Evolutionary conservation across 257 asterid species (phyloP), one percentile per base, ranked within the genome.

Genomic region (Anisodus acutangulus): DNA sequence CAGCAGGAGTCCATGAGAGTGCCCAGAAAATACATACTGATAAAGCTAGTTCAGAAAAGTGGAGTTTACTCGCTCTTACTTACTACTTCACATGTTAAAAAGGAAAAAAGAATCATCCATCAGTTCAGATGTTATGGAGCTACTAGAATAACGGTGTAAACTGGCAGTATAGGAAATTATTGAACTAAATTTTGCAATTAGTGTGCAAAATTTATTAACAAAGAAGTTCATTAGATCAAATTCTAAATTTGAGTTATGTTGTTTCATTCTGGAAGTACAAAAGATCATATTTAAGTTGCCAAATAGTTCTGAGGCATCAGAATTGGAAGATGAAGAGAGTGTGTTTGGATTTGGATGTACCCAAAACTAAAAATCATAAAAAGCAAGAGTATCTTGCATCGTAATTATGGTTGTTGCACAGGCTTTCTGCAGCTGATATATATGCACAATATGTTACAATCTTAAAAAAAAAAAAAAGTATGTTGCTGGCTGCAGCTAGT

Each of bases 31-130:
- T 51, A 26, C 47, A 53, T 51, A 26, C 47, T 26, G 64, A 78
- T 53, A 26, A 53, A 53, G 4, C 22, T 78, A 53, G 49, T 53
- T 26, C 31, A 7, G 53, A 78, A 53, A 13, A 12, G 9, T 12
- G 19, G 47, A 53, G 81, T 53, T 78, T 31, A 13, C 15, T 78
- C 81, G 22, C 22, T 74, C 62, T 22, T 74, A 71, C 55, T 70
- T 41, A 5, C 43, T 41, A 72, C 59, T 47, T 72, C 80, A 72
- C 10, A 10, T 72, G 59, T 47, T 72, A 72, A 47, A 11, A 45
- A 72, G 81, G 81, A 74, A 47, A 71, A 72, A 49, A 6, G 45
- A 55, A 74, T 74, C 49, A 74, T 74, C 31, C 59, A n/a, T 72
- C 80, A 45, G 59, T 72, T 72, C 62, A 74, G 41, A 74, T 74